A percentile compares a stretch with the other conserved stretches of the same genome.
These are phyloP conservation scores for Gillenia trifoliata DNA, from an alignment of 306 rosid genomes.

Conservation along the genomic window DNA sequence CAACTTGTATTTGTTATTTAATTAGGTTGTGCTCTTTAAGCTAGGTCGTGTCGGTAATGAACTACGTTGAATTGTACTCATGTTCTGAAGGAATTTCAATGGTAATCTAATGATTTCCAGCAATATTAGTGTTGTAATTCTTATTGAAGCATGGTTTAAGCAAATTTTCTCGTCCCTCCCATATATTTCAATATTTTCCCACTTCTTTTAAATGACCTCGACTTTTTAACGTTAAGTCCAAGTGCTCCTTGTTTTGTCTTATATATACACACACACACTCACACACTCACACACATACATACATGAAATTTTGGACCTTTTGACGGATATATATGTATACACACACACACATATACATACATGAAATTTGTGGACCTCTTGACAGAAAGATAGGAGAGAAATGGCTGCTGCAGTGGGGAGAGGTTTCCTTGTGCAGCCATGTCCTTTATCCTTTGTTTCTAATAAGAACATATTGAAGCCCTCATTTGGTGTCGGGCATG, in stretches of 20 bases:
- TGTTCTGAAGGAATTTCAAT: neutral
- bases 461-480: constrained; percentile 16
- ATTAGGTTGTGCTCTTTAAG: constrained; percentile 8
- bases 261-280: too few species aligned
- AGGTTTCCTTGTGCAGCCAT: constrained; percentile 43
- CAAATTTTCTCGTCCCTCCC: neutral
- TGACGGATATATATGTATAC: too few species aligned
- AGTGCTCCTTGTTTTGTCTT: neutral
- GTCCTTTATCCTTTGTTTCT: constrained; percentile 25
- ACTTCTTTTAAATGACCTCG: neutral
- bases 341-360: neutral
- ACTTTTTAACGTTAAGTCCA: neutral
- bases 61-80: constrained; percentile 27
- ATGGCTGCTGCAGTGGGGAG: constrained; percentile 59
- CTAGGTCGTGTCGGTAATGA: constrained; percentile 10
- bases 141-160: neutral
- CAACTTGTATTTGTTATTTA: constrained; percentile 27
- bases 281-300: too few species aligned
- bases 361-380: constrained; percentile 30
- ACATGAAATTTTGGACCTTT: too few species aligned
- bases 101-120: neutral
- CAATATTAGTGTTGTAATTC: neutral
- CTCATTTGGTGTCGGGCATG: constrained; percentile 26
- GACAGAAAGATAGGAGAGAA: constrained; percentile 21
- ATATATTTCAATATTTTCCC: neutral